phyloP scores from a whole-genome alignment of 1,139 yeast species.

The Debaryomyces subglobosus region DNA sequence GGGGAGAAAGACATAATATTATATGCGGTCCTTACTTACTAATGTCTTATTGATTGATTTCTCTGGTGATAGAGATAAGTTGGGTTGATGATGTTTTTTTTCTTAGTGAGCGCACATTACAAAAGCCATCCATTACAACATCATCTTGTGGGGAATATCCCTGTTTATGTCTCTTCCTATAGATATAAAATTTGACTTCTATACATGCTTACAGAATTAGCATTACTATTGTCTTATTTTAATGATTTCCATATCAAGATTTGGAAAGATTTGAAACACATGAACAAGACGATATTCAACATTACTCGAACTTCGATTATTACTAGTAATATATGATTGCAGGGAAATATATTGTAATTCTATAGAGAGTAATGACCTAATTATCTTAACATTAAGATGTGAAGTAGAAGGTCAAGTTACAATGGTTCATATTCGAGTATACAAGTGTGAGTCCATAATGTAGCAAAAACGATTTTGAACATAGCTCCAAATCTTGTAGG shows the following conservation, averaged over 20 bases:
- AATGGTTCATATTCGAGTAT: not conserved
- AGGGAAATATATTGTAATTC: not conserved
- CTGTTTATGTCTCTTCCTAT: not conserved
- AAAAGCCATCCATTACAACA: not conserved
- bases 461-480: not conserved
- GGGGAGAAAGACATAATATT: constrained; percentile 64
- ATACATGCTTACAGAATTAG: not conserved
- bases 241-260: not conserved
- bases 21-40: not conserved
- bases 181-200: not conserved
- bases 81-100: not conserved
- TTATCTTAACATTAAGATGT: not conserved
- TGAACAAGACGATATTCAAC: not conserved
- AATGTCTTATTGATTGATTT: not conserved
- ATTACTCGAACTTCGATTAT: not conserved
- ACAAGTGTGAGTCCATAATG: no score
- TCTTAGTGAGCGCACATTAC: not conserved
- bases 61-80: not conserved
- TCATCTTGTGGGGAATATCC: not conserved
- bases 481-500: not conserved
- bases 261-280: not conserved
- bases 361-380: not conserved
- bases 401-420: not conserved
- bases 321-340: not conserved
- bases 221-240: no score